phyloP scores from a whole-genome alignment of 768 basidiomycete genomes.

The Boletellus ananas region DNA sequence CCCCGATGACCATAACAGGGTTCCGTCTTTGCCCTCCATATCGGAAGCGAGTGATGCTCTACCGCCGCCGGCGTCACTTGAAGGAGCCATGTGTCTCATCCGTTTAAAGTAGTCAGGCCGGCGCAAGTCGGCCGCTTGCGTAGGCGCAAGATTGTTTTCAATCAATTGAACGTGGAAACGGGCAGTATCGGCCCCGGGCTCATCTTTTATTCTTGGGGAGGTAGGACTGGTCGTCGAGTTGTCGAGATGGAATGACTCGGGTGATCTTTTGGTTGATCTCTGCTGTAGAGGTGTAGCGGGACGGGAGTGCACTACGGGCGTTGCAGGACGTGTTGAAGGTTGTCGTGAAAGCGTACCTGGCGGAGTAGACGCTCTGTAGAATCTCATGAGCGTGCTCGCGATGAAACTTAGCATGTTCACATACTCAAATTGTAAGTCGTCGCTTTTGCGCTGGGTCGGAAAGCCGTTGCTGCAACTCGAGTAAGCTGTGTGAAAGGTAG shows the following conservation, averaged over 20 bases:
- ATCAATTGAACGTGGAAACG: conserved; percentile 53
- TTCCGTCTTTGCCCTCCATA: conserved; percentile 7
- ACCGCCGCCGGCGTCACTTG: conserved; percentile 32
- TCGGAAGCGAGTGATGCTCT: conserved; percentile 9
- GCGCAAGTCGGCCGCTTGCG: conserved; percentile 55
- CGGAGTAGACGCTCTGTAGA: conserved; percentile 17
- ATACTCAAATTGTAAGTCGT: conserved; percentile 13
- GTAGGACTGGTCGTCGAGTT: background rate
- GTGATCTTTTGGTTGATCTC: background rate
- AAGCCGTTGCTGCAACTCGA: background rate
- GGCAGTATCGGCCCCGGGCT: conserved; percentile 53
- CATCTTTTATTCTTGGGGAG: conserved; percentile 10
- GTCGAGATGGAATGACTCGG: background rate
- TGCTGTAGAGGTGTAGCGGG: conserved; percentile 12
- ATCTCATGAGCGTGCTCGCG: background rate
- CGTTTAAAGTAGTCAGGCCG: conserved; percentile 73
- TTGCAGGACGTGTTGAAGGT: conserved; percentile 12
- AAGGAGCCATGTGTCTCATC: conserved; percentile 40
- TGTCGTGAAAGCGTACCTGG: conserved; percentile 15
- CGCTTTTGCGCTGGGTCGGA: background rate
- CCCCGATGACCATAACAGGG: conserved; percentile 20
- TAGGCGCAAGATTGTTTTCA: conserved; percentile 46
- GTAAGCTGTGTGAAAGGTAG: conserved; percentile 2
- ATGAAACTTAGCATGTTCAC: background rate
- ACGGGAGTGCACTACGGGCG: conserved; percentile 10